These are phyloP conservation scores for Globisporangium abappressorium DNA, from an alignment of 352 stramenopile genomes.

Conservation along the genomic window DNA sequence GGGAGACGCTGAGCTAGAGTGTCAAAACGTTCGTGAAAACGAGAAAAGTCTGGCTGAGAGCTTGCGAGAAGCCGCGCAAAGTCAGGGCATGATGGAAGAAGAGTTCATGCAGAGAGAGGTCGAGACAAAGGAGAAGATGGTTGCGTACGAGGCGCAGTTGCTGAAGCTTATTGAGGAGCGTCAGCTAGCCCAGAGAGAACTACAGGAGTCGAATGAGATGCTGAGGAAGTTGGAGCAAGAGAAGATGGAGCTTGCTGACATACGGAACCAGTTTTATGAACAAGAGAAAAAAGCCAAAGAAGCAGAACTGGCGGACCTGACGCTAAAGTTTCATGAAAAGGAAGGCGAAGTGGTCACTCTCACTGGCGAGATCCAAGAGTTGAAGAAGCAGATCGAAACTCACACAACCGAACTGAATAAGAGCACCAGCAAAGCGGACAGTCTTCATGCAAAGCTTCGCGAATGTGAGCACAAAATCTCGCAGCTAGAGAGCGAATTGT, in stretches of 20 bases:
- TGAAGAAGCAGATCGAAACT: slow-evolving; percentile 23
- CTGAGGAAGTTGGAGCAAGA: slow-evolving; percentile 8
- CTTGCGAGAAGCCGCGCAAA: slow-evolving; percentile 29
- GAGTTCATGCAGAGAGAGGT: slow-evolving; percentile 34
- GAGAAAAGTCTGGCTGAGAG: slow-evolving; percentile 16
- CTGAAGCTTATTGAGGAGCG: slow-evolving; percentile 24
- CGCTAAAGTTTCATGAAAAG: slow-evolving; percentile 21
- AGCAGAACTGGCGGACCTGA: slow-evolving; percentile 17
- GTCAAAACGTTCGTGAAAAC: slow-evolving; percentile 15
- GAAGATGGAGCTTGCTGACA: slow-evolving; percentile 8
- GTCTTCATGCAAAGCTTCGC: background rate
- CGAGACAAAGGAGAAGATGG: slow-evolving; percentile 25
- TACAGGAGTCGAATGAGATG: slow-evolving; percentile 22
- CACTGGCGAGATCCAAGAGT: slow-evolving; percentile 24
- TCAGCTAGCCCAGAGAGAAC: slow-evolving; percentile 15
- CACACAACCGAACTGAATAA: slow-evolving; percentile 27
- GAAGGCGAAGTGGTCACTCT: slow-evolving; percentile 22
- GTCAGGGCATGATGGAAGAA: slow-evolving; percentile 31
- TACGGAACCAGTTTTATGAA: background rate
- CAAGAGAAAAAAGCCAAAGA: slow-evolving; percentile 4
- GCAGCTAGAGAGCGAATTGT: slow-evolving; percentile 8
- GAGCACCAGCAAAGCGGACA: slow-evolving; percentile 12
- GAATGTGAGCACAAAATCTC: background rate
- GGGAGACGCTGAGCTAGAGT: slow-evolving; percentile 20
- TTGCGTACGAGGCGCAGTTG: slow-evolving; percentile 23